Evolutionary conservation across 2,329 filamentous ascomycete genomes (phyloP), one percentile per base, ranked within the genome.

Genomic region (Huntiella savannae): DNA sequence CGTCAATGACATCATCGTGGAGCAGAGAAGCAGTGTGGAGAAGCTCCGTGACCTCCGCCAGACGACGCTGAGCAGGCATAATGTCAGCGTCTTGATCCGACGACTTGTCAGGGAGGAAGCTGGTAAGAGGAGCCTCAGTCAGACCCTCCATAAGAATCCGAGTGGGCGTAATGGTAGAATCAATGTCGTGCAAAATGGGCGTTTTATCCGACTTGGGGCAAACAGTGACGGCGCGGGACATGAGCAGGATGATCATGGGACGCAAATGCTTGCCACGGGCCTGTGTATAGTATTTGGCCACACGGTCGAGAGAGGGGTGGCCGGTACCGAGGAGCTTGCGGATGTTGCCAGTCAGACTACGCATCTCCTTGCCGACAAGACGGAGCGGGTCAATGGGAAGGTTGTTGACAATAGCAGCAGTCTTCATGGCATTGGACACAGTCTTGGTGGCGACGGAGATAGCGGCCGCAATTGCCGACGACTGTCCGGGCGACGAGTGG

Each of bases 1-100:
- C 82, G 59, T 98, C 91, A 58, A 98, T 94, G 28, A 98, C 91
- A 64, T 98, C 91, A 70, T 98, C 91, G 63, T 98, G 91, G 11
- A 98, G 76, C 13, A 98, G 73, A 1, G 88, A 96, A 1, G 91
- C 87, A 0, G 91, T 96, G 62, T 98, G 91, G 53, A 98, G 96
- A 47, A 98, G 71, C 63, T 98, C 91, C 2, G 88, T 91, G 57
- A 98, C 96, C 63, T 98, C 91, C 45, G 91, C 91, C 34, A 98
- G 70, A 19, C 91, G 79, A 53, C 88, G 73, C 59, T 98, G 91
- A 13, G 85, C 82, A n/a, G 91, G 88, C 15, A 96, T 75, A 54
- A 98, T 91, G 54, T 83, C 75, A 54, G 72, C 63, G 46, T 70
- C 68, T 47, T 54, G 53, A 35, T 57, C 54, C 43, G 61, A 54